phyloP scores from a whole-genome alignment of 805 yeast species.

The Yarrowia osloensis region DNA sequence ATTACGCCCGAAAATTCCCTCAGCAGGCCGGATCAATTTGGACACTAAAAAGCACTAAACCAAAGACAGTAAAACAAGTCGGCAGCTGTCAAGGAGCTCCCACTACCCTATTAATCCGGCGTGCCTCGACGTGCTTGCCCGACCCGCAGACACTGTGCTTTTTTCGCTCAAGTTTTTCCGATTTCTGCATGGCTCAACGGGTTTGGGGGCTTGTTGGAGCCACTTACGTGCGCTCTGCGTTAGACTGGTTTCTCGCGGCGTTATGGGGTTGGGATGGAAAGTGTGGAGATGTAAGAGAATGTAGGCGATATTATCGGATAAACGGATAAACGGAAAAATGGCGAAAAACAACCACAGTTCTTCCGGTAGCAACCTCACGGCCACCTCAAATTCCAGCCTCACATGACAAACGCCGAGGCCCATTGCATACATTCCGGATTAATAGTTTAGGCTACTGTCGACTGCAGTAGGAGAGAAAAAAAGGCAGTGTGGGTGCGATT shows the following conservation, averaged over 20 bases:
- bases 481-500: neutral
- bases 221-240: neutral
- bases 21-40: neutral
- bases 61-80: neutral
- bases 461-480: neutral
- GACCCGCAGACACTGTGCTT: neutral
- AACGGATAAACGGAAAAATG: neutral
- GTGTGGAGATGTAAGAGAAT: too few species aligned
- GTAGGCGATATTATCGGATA: neutral
- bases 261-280: neutral
- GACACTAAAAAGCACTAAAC: too few species aligned
- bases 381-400: too few species aligned
- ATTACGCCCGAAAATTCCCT: neutral
- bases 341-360: too few species aligned
- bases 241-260: neutral
- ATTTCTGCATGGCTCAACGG: slow-evolving; percentile 10
- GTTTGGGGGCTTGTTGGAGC: slow-evolving; percentile 1
- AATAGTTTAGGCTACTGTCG: slow-evolving; percentile 3
- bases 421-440: slow-evolving; percentile 20
- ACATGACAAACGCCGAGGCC: neutral
- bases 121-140: neutral
- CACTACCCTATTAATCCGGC: slow-evolving; percentile 28
- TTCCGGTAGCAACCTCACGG: too few species aligned
- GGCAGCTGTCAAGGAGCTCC: slow-evolving; percentile 21
- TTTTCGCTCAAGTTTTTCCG: slow-evolving; percentile 28